Conservation (phyloP, 176 grass and related monocot genomes). For the Oryza australiensis region DNA sequence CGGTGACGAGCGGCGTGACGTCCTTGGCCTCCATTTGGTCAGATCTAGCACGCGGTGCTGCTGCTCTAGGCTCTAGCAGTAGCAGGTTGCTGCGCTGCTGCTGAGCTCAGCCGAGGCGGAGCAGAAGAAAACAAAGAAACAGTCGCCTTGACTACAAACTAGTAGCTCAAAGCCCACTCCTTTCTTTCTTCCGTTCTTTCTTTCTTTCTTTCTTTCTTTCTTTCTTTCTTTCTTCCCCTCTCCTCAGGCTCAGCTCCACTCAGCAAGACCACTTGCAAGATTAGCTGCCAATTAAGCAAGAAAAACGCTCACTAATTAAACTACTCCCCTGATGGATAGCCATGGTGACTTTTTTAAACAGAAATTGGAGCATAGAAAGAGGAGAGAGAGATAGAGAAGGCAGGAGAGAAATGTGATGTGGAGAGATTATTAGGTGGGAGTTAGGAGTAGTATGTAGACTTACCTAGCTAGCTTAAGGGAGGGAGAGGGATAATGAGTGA, state of each 20-base stretch:
- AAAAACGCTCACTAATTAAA: constrained; percentile 8
- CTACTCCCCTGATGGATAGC: neutral
- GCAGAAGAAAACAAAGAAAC: neutral
- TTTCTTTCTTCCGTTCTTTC: neutral
- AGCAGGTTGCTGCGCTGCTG: constrained; percentile 5
- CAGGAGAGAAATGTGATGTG: neutral
- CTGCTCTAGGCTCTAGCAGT: neutral
- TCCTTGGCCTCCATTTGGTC: constrained; percentile 59
- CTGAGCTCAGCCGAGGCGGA: neutral
- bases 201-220: neutral
- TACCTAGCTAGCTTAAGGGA: neutral
- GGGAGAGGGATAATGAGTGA: neutral
- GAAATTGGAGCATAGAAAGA: constrained; percentile 1
- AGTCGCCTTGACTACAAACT: constrained; percentile 11
- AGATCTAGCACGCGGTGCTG: constrained; percentile 29
- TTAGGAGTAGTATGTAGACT: constrained; percentile 27
- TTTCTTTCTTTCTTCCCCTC: neutral
- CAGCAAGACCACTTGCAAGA: constrained; percentile 10
- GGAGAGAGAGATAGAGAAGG: neutral
- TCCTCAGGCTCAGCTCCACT: neutral
- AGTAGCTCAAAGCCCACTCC: neutral
- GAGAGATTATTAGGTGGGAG: constrained; percentile 45
- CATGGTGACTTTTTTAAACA: neutral
- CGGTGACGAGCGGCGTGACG: constrained; percentile 43
- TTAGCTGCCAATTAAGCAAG: constrained; percentile 32